phyloP scores from a whole-genome alignment of 2,329 filamentous ascomycete genomes.

The Monosporascus sp. region DNA sequence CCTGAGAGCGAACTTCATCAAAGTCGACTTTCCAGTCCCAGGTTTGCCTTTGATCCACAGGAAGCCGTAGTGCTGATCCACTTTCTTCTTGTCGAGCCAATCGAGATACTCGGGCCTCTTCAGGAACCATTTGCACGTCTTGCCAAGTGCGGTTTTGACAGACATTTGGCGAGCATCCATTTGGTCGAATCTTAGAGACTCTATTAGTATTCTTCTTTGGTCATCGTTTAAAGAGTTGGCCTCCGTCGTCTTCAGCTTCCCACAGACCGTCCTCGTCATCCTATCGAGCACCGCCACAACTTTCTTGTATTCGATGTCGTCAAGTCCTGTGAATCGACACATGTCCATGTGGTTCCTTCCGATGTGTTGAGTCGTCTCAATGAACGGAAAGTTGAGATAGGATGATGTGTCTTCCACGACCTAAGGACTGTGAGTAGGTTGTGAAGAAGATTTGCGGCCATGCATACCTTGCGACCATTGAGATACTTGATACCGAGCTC shows the following conservation, averaged over 20 bases:
- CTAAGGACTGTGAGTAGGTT: neutral
- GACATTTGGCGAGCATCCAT: conserved; percentile 31
- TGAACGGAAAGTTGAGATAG: conserved; percentile 19
- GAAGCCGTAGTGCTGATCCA: conserved; percentile 14
- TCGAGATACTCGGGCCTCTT: conserved; percentile 24
- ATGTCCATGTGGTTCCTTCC: conserved; percentile 27
- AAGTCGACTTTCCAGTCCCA: conserved; percentile 30
- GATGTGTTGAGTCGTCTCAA: conserved; percentile 28
- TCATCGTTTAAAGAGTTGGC: neutral
- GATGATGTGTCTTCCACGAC: conserved; percentile 31
- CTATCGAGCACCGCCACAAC: neutral
- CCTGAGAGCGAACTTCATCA: conserved; percentile 36
- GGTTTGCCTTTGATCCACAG: conserved; percentile 31
- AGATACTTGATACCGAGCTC: conserved; percentile 5
- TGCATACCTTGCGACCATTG: conserved; percentile 10
- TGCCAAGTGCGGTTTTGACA: conserved; percentile 26
- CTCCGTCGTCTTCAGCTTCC: neutral
- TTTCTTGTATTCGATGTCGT: conserved; percentile 16
- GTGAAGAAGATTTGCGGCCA: conserved; percentile 3
- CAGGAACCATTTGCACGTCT: conserved; percentile 38
- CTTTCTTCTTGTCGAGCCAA: conserved; percentile 29
- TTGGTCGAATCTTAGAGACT: conserved; percentile 30
- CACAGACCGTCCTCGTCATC: neutral
- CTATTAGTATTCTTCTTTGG: conserved; percentile 10
- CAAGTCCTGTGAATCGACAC: conserved; percentile 23